phyloP scores from a whole-genome alignment of 371 early-diverging fungal species.

The Mucor irregularis region DNA sequence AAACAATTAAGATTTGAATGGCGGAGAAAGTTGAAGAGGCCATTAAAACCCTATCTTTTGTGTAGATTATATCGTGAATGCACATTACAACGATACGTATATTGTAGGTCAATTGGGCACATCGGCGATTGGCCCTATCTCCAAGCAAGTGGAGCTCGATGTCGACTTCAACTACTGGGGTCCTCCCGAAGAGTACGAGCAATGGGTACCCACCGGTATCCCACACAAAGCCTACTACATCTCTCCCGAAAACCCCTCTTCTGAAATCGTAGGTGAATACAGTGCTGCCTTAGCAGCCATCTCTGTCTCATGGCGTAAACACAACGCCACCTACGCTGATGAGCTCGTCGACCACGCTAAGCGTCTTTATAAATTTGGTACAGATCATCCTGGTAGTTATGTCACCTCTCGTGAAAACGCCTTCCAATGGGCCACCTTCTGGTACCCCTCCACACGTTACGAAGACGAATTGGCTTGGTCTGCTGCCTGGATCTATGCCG shows the following conservation, averaged over 20 bases:
- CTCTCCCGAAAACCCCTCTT: conserved; percentile 51
- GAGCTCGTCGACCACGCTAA: conserved; percentile 45
- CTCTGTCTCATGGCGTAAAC: conserved; percentile 44
- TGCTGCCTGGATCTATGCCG: conserved; percentile 55
- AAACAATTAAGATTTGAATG: no score
- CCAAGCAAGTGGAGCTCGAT: conserved; percentile 47
- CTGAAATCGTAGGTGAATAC: conserved; percentile 58
- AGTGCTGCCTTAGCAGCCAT: conserved; percentile 53
- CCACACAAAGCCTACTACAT: conserved; percentile 51
- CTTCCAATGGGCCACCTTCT: conserved; percentile 51
- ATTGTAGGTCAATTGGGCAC: conserved; percentile 58
- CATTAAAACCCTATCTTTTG: background rate
- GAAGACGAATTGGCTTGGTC: conserved; percentile 56
- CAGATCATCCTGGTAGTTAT: conserved; percentile 50
- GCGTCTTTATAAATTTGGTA: conserved; percentile 49
- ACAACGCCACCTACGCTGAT: conserved; percentile 50
- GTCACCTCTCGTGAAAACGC: conserved; percentile 45
- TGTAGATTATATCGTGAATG: conserved; percentile 53
- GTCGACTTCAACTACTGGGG: conserved; percentile 64
- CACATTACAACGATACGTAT: conserved; percentile 51
- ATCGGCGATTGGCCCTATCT: conserved; percentile 47
- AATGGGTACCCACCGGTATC: conserved; percentile 53
- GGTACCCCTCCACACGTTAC: conserved; percentile 55
- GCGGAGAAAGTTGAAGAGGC: background rate
- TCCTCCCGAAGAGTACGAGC: conserved; percentile 60